These are phyloP conservation scores for Syzygium oleosum DNA, from an alignment of 345 rosid genomes.

Conservation along the genomic window DNA sequence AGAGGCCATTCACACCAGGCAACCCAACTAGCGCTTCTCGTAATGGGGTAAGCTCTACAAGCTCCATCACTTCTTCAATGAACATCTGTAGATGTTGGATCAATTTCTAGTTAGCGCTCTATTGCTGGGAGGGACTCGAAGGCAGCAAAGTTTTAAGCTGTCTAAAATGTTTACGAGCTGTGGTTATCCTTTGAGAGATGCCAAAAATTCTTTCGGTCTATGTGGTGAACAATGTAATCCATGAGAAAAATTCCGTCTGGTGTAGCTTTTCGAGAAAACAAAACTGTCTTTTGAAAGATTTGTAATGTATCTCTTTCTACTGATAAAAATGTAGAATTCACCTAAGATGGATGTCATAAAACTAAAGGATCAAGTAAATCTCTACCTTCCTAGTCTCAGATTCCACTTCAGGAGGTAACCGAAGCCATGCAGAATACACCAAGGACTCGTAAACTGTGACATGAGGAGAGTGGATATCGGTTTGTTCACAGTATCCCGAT, in stretches of 20 bases:
- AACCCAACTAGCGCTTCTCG: constrained; percentile 56
- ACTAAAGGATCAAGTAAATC: not conserved
- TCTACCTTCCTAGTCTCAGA: constrained; percentile 47
- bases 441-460: constrained; percentile 58
- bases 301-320: not conserved
- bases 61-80: constrained; percentile 70
- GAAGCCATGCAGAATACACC: constrained; percentile 60
- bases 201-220: not conserved
- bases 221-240: not conserved
- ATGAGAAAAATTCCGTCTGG: not conserved
- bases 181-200: not conserved
- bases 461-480: constrained; percentile 62
- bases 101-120: not conserved
- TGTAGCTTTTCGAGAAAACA: not conserved
- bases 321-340: not conserved
- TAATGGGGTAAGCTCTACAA: constrained; percentile 46
- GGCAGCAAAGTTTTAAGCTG: not conserved
- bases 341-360: not conserved
- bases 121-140: not conserved
- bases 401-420: constrained; percentile 50
- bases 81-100: constrained; percentile 33
- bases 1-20: constrained; percentile 57
- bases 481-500: constrained; percentile 70
- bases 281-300: not conserved
- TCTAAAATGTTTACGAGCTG: not conserved